Conservation (phyloP, 2,329 filamentous ascomycete genomes). For the Fusarium penzigii region DNA sequence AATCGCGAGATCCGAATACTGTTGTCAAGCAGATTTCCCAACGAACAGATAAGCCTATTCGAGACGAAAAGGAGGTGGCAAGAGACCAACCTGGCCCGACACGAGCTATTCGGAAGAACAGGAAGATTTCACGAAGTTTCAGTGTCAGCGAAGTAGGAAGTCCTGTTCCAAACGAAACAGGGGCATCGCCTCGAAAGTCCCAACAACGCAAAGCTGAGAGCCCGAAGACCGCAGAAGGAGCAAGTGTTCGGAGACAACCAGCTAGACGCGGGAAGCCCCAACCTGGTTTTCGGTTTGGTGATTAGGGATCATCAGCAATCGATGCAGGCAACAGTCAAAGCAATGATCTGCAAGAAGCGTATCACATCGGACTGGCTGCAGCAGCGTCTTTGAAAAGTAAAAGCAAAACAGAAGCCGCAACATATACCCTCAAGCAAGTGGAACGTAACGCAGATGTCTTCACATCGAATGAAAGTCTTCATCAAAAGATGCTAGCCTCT, state of each 20-base stretch:
- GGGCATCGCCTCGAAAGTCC: background rate
- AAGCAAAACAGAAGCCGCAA: background rate
- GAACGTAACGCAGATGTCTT: background rate
- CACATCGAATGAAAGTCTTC: constrained; percentile 10
- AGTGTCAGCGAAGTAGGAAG: constrained; percentile 31
- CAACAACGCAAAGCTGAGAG: background rate
- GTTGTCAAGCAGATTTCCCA: constrained; percentile 1
- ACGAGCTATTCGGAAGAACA: constrained; percentile 6
- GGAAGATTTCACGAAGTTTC: constrained; percentile 22
- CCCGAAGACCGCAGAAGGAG: background rate
- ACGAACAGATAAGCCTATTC: background rate
- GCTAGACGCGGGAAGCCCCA: constrained; percentile 9
- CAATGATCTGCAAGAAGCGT: constrained; percentile 4
- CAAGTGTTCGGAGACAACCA: background rate
- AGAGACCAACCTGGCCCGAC: background rate
- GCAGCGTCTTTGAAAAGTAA: constrained; percentile 1
- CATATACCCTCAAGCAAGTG: background rate
- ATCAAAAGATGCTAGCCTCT: constrained; percentile 19
- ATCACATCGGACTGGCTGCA: constrained; percentile 6
- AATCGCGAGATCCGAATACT: constrained; percentile 13
- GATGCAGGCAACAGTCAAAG: background rate
- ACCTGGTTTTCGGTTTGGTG: constrained; percentile 5
- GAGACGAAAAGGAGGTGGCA: background rate
- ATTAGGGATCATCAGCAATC: constrained; percentile 7
- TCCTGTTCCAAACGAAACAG: constrained; percentile 19